A percentile compares a stretch with the other conserved stretches of the same genome.
These are phyloP conservation scores for Aureobasidium musti DNA, from an alignment of 2,329 filamentous ascomycete genomes.

Conservation along the genomic window DNA sequence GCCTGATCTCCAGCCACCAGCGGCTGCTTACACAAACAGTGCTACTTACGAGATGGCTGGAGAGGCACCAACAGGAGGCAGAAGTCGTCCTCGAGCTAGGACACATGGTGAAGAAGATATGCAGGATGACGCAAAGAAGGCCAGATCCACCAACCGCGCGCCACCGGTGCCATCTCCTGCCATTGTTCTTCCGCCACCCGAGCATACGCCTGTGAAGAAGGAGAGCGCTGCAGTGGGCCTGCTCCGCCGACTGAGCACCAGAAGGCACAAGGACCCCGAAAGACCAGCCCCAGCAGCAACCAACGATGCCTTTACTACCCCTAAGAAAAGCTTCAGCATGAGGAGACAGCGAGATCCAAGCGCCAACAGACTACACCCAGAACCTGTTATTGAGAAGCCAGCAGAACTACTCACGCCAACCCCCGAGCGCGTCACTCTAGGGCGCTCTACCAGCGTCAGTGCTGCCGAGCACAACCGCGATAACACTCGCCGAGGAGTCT, in stretches of 20 bases:
- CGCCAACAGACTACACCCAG: conserved; percentile 57
- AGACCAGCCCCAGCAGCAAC: conserved; percentile 67
- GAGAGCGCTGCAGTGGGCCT: conserved; percentile 85
- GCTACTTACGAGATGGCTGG: conserved; percentile 84
- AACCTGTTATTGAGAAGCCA: conserved; percentile 67
- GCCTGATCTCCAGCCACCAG: conserved; percentile 76
- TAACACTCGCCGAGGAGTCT: conserved; percentile 53
- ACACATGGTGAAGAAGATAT: conserved; percentile 95
- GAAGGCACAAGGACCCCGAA: conserved; percentile 69
- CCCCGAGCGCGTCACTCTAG: conserved; percentile 66
- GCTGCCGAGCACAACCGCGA: conserved; percentile 64
- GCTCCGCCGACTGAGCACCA: conserved; percentile 86
- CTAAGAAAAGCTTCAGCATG: conserved; percentile 88
- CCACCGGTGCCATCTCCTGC: conserved; percentile 52
- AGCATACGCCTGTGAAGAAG: conserved; percentile 66
- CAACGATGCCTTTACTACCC: conserved; percentile 62
- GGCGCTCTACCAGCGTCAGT: conserved; percentile 88
- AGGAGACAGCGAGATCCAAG: conserved; percentile 56
- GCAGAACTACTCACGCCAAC: conserved; percentile 75
- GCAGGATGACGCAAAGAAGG: conserved; percentile 68
- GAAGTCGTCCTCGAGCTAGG: conserved; percentile 79
- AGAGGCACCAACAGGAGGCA: conserved; percentile 80
- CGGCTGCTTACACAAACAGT: conserved; percentile 85
- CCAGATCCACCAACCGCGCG: conserved; percentile 56
- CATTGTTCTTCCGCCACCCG: conserved; percentile 45